Evolutionary conservation across 345 rosid genomes (phyloP).

Genomic region (Euphorbia pulcherrima): DNA sequence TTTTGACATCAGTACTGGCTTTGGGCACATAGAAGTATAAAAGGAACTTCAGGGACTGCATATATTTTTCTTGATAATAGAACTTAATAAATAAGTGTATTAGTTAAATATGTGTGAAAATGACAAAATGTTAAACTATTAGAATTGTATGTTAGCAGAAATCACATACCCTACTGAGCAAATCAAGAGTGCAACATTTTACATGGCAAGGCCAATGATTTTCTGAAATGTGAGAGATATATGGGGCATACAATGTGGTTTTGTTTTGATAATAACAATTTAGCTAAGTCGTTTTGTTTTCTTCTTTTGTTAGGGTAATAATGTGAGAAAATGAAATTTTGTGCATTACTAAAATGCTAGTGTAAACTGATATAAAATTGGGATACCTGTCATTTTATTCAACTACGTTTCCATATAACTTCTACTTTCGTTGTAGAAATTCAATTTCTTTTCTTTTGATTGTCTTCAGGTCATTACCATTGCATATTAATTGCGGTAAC

Average conservation of each 20-base stretch:
- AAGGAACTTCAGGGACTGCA: background rate
- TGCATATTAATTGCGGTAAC: conserved; percentile 65
- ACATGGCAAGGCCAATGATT: too few species aligned
- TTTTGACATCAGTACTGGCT: too few species aligned
- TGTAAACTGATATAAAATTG: background rate
- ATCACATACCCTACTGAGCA: background rate
- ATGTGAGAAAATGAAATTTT: background rate
- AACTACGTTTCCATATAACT: background rate
- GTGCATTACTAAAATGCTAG: too few species aligned
- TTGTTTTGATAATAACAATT: background rate
- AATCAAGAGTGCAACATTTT: background rate
- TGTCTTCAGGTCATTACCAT: conserved; percentile 40
- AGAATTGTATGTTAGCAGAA: background rate
- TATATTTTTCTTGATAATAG: too few species aligned
- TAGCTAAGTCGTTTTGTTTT: background rate
- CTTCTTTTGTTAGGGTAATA: background rate
- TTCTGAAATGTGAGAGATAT: too few species aligned
- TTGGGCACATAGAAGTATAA: background rate
- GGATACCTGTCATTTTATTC: background rate
- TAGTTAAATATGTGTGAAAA: too few species aligned
- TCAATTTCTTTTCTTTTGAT: background rate
- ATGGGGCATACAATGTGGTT: background rate
- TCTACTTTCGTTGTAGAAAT: background rate
- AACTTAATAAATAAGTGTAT: too few species aligned
- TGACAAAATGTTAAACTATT: background rate